phyloP scores from a whole-genome alignment of 129 eudicot species.

The Erigeron canadensis region DNA sequence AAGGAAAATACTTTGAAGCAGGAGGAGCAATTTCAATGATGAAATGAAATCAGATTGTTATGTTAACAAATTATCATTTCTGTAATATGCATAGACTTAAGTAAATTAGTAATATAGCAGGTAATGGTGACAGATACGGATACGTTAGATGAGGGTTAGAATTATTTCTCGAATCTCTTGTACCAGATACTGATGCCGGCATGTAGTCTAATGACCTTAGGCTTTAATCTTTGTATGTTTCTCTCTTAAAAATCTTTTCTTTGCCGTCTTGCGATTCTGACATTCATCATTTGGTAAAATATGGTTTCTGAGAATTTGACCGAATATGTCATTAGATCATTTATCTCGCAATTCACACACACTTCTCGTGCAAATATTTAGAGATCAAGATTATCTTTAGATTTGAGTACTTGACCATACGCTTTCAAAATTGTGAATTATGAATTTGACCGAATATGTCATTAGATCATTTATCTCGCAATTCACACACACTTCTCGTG shows the following conservation, averaged over 20 bases:
- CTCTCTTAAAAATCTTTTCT: background rate
- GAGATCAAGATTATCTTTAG: too few species aligned
- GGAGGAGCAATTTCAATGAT: constrained; percentile 55
- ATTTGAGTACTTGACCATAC: too few species aligned
- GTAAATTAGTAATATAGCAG: constrained; percentile 21
- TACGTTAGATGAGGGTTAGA: constrained; percentile 26
- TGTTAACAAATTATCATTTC: constrained; percentile 2
- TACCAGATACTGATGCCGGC: constrained; percentile 27
- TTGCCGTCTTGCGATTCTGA: background rate
- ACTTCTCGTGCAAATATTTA: too few species aligned
- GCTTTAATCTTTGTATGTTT: constrained; percentile 24
- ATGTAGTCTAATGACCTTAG: constrained; percentile 32
- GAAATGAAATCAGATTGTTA: constrained; percentile 11
- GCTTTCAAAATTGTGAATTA: too few species aligned
- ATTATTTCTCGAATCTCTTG: constrained; percentile 38
- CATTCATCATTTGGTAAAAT: background rate
- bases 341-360: too few species aligned
- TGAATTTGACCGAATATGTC: too few species aligned
- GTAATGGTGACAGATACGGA: constrained; percentile 23
- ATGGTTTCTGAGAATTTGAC: too few species aligned
- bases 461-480: too few species aligned
- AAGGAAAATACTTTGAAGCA: constrained; percentile 69
- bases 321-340: too few species aligned
- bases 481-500: too few species aligned
- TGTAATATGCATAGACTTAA: constrained; percentile 24